Percentiles rank a stretch among this genome's conserved stretches.
Conservation (phyloP, 108 stramenopile genomes). For the Cyclotella sp. region DNA sequence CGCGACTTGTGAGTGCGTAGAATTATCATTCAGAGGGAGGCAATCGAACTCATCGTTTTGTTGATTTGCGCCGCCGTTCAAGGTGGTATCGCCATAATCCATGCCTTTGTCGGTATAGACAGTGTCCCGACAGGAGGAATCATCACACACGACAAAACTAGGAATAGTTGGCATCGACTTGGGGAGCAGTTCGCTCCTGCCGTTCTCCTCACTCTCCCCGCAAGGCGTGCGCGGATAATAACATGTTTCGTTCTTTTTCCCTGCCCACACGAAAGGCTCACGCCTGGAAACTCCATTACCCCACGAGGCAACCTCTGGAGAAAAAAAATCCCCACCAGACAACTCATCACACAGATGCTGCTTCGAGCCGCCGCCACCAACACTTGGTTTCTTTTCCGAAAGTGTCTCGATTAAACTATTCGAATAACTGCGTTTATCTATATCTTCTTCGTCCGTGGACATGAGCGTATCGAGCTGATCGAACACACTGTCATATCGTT, state of each 20-base stretch:
- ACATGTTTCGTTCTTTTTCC: neutral
- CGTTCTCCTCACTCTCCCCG: neutral
- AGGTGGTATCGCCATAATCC: neutral
- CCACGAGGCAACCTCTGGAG: slow-evolving; percentile 1
- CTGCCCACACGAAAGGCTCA: neutral
- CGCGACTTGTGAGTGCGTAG: neutral
- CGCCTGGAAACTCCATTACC: neutral
- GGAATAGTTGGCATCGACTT: neutral
- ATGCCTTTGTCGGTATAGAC: neutral
- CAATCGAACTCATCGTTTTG: neutral
- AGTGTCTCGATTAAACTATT: slow-evolving; percentile 14
- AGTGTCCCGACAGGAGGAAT: slow-evolving; percentile 9
- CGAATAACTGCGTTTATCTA: slow-evolving; percentile 39
- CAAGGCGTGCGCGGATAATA: neutral
- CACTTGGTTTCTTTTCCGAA: slow-evolving; percentile 4
- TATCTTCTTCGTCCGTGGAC: slow-evolving; percentile 39
- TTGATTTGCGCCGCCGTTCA: neutral
- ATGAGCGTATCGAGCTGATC: slow-evolving; percentile 50
- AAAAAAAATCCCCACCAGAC: neutral
- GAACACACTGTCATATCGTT: slow-evolving; percentile 44
- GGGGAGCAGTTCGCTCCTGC: neutral
- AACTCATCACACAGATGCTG: neutral
- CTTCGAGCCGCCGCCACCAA: neutral
- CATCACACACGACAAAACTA: slow-evolving; percentile 11
- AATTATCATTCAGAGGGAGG: neutral